Evolutionary conservation across 441 rosid genomes (phyloP).

Genomic region (Euphorbia celastroides): DNA sequence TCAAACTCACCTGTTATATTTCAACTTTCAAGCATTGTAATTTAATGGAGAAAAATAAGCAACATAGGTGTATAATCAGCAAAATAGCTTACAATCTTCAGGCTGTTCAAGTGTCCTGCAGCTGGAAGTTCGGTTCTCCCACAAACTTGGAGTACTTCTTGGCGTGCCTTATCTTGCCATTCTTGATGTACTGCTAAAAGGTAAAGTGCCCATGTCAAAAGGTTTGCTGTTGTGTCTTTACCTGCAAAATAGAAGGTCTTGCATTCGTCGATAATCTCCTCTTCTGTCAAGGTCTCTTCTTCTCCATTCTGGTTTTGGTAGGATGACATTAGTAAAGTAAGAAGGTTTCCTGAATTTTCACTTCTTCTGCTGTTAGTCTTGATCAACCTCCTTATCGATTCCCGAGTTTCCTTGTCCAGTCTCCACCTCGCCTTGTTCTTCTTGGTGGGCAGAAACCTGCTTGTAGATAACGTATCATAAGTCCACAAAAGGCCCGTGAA

Average conservation of each 20-base stretch:
- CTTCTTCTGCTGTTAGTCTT: conserved; percentile 21
- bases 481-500: not conserved
- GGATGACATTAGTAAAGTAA: conserved; percentile 45
- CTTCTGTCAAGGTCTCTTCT: conserved; percentile 52
- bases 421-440: conserved; percentile 66
- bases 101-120: conserved; percentile 42
- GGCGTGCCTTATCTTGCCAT: conserved; percentile 71
- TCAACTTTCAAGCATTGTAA: too few species aligned
- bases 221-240: conserved; percentile 64
- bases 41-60: not conserved
- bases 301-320: conserved; percentile 41
- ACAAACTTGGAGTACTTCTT: conserved; percentile 48
- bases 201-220: conserved; percentile 63
- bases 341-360: conserved; percentile 43
- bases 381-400: conserved; percentile 48
- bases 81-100: conserved; percentile 52
- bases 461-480: not conserved
- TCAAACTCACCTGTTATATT: conserved; percentile 45
- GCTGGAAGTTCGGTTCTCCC: conserved; percentile 27
- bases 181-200: conserved; percentile 66
- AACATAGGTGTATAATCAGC: not conserved
- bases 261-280: conserved; percentile 81
- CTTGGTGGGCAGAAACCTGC: conserved; percentile 73
- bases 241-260: conserved; percentile 83
- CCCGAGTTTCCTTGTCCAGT: conserved; percentile 54